A percentile compares a stretch with the other conserved stretches of the same genome.
These are phyloP conservation scores for Diplocarpon rosae DNA, from an alignment of 2,329 filamentous ascomycete species.

Conservation along the genomic window DNA sequence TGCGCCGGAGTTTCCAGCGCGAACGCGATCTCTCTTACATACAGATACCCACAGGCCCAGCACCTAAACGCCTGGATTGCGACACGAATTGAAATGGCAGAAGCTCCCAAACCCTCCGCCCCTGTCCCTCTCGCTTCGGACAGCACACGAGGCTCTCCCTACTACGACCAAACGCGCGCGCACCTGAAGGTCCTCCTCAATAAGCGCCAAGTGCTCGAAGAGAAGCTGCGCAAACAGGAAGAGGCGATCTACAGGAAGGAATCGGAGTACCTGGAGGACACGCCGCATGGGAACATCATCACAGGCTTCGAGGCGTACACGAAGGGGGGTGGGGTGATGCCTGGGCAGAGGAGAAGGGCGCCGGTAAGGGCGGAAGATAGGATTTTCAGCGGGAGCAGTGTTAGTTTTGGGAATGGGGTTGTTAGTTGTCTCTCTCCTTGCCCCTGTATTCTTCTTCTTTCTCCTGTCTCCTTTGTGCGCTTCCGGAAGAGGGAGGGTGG, in stretches of 20 bases:
- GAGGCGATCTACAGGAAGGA: slow-evolving; percentile 78
- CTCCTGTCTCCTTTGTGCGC: not conserved
- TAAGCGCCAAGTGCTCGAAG: slow-evolving; percentile 43
- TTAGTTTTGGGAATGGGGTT: slow-evolving; percentile 40
- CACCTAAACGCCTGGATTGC: not conserved
- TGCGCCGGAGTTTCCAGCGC: too few relatives aligned
- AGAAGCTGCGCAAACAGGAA: slow-evolving; percentile 37
- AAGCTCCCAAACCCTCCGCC: slow-evolving; percentile 15
- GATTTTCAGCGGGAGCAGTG: slow-evolving; percentile 49
- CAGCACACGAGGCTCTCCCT: slow-evolving; percentile 39
- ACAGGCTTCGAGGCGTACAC: slow-evolving; percentile 97
- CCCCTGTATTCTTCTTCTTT: slow-evolving; percentile 3
- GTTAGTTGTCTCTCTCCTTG: slow-evolving; percentile 11
- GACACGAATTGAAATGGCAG: slow-evolving; percentile 31
- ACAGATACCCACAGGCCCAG: not conserved
- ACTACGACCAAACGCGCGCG: slow-evolving; percentile 61
- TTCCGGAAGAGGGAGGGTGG: not conserved
- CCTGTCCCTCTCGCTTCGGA: too few relatives aligned
- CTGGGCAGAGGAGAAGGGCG: slow-evolving; percentile 49
- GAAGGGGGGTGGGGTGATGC: slow-evolving; percentile 61
- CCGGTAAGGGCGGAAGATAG: slow-evolving; percentile 58
- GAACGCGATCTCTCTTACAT: not conserved
- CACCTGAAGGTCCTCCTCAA: slow-evolving; percentile 56
- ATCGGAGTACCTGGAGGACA: slow-evolving; percentile 81
- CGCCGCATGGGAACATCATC: slow-evolving; percentile 85